phyloP scores from a whole-genome alignment of 768 basidiomycete genomes.

The Butyriboletus loyo region DNA sequence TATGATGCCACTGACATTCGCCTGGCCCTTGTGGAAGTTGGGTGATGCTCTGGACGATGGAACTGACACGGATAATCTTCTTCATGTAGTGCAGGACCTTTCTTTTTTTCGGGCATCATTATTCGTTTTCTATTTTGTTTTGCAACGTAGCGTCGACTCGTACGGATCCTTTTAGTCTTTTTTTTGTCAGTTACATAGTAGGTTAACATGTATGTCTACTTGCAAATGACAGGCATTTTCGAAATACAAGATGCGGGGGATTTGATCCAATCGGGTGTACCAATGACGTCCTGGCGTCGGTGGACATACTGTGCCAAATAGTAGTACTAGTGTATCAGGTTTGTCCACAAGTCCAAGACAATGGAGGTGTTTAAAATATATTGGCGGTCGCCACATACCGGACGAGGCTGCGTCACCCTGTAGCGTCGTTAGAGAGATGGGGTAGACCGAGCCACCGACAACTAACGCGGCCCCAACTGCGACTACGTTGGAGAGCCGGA shows the following conservation, averaged over 20 bases:
- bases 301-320: no score
- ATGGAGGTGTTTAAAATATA: neutral
- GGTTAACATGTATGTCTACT: conserved; percentile 3
- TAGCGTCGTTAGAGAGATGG: neutral
- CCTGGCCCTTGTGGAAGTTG: conserved; percentile 1
- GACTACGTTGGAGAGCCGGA: neutral
- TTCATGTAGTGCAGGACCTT: conserved; percentile 24
- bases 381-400: neutral
- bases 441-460: neutral
- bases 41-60: conserved; percentile 18
- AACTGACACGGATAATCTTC: conserved; percentile 27
- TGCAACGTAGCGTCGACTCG: conserved; percentile 17
- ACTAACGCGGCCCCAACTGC: no score
- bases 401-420: neutral
- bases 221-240: conserved; percentile 8
- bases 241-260: neutral
- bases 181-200: conserved; percentile 8
- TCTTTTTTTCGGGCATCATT: conserved; percentile 8
- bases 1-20: conserved; percentile 3
- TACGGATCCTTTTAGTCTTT: conserved; percentile 24
- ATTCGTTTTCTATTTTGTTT: conserved; percentile 34
- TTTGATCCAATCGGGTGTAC: no score
- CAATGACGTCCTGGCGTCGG: no score
- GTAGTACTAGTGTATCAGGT: neutral
- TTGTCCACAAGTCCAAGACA: no score